These are phyloP conservation scores for Kockovaella imperatae DNA, from an alignment of 768 basidiomycete genomes.

Conservation along the genomic window DNA sequence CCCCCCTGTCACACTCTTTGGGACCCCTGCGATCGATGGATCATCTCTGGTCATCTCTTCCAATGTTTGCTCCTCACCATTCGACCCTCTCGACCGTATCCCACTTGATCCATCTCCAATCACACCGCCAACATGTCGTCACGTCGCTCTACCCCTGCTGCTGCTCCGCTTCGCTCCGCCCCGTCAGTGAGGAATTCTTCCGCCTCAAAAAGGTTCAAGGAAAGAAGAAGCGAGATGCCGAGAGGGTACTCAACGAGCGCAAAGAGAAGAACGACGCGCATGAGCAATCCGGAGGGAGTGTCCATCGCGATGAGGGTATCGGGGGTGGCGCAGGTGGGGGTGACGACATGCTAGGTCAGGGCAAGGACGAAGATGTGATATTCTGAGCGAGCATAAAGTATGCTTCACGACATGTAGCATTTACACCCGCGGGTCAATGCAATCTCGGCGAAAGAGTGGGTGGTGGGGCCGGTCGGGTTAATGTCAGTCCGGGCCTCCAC, in stretches of 20 bases:
- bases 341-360: constrained; percentile 61
- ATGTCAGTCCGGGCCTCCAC: too few species aligned
- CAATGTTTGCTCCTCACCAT: too few species aligned
- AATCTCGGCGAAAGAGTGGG: too few species aligned
- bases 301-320: constrained; percentile 44
- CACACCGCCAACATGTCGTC: too few species aligned
- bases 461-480: too few species aligned
- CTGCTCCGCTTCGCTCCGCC: background rate
- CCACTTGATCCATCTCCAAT: background rate
- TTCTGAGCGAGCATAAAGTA: constrained; percentile 53
- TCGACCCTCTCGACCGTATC: too few species aligned
- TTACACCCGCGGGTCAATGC: background rate
- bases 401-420: background rate
- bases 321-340: constrained; percentile 42
- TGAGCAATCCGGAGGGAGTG: constrained; percentile 32
- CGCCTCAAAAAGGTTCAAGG: constrained; percentile 95
- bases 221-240: constrained; percentile 84
- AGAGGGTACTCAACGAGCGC: constrained; percentile 19
- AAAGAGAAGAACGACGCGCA: constrained; percentile 23
- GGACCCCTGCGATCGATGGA: too few species aligned
- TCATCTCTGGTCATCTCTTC: too few species aligned
- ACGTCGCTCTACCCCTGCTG: background rate
- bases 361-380: constrained; percentile 85
- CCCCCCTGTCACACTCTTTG: too few species aligned
- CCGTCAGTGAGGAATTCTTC: constrained; percentile 46